Evolutionary conservation across 2,329 filamentous ascomycete genomes (phyloP), one percentile per base, ranked within the genome.

Genomic region (Aspergillus sp.): DNA sequence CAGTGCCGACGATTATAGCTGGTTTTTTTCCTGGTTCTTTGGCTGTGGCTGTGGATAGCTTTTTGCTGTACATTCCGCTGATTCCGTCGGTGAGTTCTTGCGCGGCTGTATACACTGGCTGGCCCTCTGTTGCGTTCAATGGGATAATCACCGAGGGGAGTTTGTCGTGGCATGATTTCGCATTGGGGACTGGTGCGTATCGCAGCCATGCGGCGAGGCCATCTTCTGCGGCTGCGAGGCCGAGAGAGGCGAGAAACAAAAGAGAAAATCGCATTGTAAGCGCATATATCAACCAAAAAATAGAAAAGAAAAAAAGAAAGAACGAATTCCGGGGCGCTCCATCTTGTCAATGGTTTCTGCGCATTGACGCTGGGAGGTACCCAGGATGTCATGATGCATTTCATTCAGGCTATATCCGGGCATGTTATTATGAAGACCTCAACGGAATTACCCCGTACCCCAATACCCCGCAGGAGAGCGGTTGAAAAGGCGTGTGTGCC

Each of bases 161-260:
- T 2, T 60, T 62, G 39, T 73, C 73, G 40, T 72, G 71, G 48
- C 77, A 74, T 50, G 64, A 68, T 11, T 70, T 65, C 24, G 75
- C 70, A 52, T 73, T 61, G 5, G 79, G 73, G 14, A 87, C 66
- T 8, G 80, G 77, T 33, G 86, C 85, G 68, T 89, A 89, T 49
- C 87, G 81, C 55, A 89, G 71, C 87, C 87, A 90, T 48, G 77
- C 86, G 56, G 81, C 75, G 23, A 86, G 72, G 11, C 87, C 87
- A 66, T 84, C 81, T 65, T 90, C 86, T 40, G 84, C 85, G 47
- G 71, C 71, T 45, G 72, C 70, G 60, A 19, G n/a, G 57, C 48
- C 39, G 35, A 39, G n/a, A 33, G 33, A n/a, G 33, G 39, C 15
- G 19, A 33, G 8, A 6, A 47, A n/a, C 9, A 47, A 9, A 0